Conservation (phyloP, 2,329 filamentous ascomycete genomes). For the Monosporascus sp. region DNA sequence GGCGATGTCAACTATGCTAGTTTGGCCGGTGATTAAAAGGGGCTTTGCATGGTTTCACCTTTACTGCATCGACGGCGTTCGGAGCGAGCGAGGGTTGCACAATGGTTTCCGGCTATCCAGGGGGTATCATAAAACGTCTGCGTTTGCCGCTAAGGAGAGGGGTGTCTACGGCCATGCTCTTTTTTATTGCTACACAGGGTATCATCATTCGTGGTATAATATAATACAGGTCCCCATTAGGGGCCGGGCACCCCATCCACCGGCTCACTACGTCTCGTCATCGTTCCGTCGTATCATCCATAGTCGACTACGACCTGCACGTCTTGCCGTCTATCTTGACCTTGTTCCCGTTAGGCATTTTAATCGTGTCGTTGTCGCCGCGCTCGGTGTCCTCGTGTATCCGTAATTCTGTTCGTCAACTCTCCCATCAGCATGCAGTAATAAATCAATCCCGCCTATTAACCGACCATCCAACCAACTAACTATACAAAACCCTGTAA, state of each 20-base stretch:
- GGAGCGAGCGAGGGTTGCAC: constrained; percentile 26
- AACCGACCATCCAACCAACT: too few species aligned
- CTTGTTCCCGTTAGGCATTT: constrained; percentile 45
- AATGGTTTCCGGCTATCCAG: constrained; percentile 9
- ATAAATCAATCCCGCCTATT: background rate
- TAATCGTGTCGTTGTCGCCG: constrained; percentile 89
- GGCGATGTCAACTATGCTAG: constrained; percentile 80
- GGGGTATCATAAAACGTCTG: constrained; percentile 10
- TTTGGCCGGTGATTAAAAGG: constrained; percentile 67
- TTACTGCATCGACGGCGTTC: constrained; percentile 23
- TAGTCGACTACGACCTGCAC: too few species aligned
- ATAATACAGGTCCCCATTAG: constrained; percentile 17
- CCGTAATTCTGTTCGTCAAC: constrained; percentile 56
- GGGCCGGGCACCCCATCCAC: too few species aligned
- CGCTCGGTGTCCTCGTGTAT: constrained; percentile 91
- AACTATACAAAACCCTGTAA: too few species aligned
- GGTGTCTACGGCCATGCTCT: constrained; percentile 11
- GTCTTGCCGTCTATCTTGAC: constrained; percentile 26
- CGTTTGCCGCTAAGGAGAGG: background rate
- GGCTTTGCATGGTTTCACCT: constrained; percentile 8
- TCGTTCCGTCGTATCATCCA: too few species aligned
- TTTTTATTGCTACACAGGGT: constrained; percentile 18
- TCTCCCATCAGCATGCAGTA: constrained; percentile 2
- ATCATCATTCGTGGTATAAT: constrained; percentile 12
- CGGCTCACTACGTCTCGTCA: too few species aligned